Base-by-base conservation (phyloP, 2,329 filamentous ascomycete genomes). In the Botryotinia calthae region DNA sequence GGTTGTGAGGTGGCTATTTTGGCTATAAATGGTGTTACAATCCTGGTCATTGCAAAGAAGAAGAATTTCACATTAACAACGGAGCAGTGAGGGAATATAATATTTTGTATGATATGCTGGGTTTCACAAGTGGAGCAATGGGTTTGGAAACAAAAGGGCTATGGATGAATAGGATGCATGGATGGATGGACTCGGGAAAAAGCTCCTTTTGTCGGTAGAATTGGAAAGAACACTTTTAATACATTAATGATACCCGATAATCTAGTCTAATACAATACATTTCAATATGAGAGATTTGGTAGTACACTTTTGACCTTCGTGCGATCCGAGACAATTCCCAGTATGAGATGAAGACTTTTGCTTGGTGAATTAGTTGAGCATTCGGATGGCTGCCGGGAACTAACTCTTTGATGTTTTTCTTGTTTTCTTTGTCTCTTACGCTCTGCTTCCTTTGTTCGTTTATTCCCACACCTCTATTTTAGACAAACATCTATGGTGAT, bases 1-100 rank as follows among this genome's bases (percentile, higher is more conserved):
- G 18, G 86, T 87, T 16, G 85, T 92, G n/a, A 86, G 87, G 79
- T 98, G 95, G 95, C 82, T 98, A 80, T 83, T 97, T 75, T 97
- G 72, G 72, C 65, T 72, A 40, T 72, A 51, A 72, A 25, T 9
- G 25, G 18, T 40, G 14, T 16, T 70, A 48, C 28, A n/a, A n/a
- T 25, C n/a, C 18, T 18, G 18, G 28, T 6, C 12, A 28, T 28
- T 28, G 18, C 34, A 31, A 10, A n/a, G n/a, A 67, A 14, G 31
- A 48, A n/a, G 12, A 56, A 22, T 28, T 22, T 44, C 28, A 46
- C 20, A 34, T 61, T 34, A 62, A 37, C 34, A 34, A n/a, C 12
- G 8, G 54, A 25, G n/a, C 2, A 18, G 28, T 12, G 40, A 14
- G 34, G 34, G n/a, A 46, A 34, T 34, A 37, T 68, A 56, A 40